phyloP scores from a whole-genome alignment of 177 flowering plant genomes.

The Vitis hybrid region DNA sequence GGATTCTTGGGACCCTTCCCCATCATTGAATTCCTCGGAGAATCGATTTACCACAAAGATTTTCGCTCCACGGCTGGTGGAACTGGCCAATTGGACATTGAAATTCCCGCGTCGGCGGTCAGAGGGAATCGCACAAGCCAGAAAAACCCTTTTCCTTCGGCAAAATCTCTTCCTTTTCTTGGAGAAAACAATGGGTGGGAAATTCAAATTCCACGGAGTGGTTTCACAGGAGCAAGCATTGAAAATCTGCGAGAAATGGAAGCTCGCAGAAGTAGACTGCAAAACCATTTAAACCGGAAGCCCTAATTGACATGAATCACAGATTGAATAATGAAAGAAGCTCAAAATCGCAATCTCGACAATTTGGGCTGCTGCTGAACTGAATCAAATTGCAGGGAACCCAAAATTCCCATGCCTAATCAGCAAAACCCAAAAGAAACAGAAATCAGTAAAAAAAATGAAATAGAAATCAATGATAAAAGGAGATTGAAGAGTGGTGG shows the following conservation, averaged over 20 bases:
- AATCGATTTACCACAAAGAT: conserved; percentile 30
- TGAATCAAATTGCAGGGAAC: background rate
- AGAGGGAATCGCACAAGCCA: conserved; percentile 34
- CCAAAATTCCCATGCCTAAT: conserved; percentile 9
- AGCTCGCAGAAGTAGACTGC: conserved; percentile 38
- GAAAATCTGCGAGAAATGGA: conserved; percentile 24
- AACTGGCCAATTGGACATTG: conserved; percentile 27
- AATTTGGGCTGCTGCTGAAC: background rate
- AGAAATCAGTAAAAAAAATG: too few relatives aligned
- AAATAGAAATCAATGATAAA: background rate
- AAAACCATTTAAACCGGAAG: conserved; percentile 36
- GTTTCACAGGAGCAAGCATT: conserved; percentile 26
- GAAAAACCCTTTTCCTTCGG: conserved; percentile 24
- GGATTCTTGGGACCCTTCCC: conserved; percentile 27
- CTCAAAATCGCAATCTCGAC: too few relatives aligned
- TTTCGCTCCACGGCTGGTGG: conserved; percentile 30
- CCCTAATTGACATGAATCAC: conserved; percentile 5
- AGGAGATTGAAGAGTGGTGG: background rate
- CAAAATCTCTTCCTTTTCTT: conserved; percentile 8
- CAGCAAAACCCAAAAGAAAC: background rate
- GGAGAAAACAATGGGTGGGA: background rate
- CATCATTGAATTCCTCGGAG: conserved; percentile 39
- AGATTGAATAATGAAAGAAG: too few relatives aligned
- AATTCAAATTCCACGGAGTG: background rate
- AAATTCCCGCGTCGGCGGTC: conserved; percentile 22